These are phyloP conservation scores for Cicer cuneatum DNA, from an alignment of 306 rosid species.

Conservation along the genomic window DNA sequence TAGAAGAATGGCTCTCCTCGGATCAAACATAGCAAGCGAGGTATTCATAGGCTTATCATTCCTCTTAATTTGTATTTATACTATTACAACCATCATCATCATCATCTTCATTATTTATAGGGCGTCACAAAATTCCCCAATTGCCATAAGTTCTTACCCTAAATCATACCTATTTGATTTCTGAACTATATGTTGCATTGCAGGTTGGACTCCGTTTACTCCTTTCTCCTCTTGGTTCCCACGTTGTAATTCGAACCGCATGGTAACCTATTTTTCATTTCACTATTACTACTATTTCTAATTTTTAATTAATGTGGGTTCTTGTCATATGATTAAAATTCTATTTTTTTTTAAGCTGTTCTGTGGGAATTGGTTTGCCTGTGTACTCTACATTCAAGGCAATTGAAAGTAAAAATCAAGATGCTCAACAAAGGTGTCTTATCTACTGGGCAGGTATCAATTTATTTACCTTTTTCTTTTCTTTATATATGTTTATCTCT, in stretches of 20 bases:
- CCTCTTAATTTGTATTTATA: background rate
- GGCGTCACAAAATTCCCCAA: slow-evolving; percentile 10
- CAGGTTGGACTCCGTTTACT: slow-evolving; percentile 89
- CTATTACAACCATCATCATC: too few relatives aligned
- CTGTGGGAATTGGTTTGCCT: slow-evolving; percentile 85
- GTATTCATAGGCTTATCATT: slow-evolving; percentile 44
- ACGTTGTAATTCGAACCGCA: slow-evolving; percentile 81
- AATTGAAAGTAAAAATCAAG: slow-evolving; percentile 72
- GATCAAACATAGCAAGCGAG: slow-evolving; percentile 73
- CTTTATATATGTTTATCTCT: background rate
- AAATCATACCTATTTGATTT: background rate
- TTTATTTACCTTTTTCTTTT: background rate
- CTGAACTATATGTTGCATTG: slow-evolving; percentile 47
- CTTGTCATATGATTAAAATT: background rate
- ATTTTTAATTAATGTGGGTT: background rate
- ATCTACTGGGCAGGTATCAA: slow-evolving; percentile 87
- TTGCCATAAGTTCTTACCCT: too few relatives aligned
- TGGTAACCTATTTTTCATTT: slow-evolving; percentile 51
- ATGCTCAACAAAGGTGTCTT: slow-evolving; percentile 81
- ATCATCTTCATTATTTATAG: slow-evolving; percentile 2
- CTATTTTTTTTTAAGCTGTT: slow-evolving; percentile 56
- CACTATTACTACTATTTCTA: background rate
- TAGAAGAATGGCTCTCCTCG: slow-evolving; percentile 77
- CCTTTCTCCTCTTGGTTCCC: slow-evolving; percentile 80
- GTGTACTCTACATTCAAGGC: slow-evolving; percentile 94